Base-by-base conservation (phyloP, 2,329 filamentous ascomycete genomes). In the Verticillium alfalfae region DNA sequence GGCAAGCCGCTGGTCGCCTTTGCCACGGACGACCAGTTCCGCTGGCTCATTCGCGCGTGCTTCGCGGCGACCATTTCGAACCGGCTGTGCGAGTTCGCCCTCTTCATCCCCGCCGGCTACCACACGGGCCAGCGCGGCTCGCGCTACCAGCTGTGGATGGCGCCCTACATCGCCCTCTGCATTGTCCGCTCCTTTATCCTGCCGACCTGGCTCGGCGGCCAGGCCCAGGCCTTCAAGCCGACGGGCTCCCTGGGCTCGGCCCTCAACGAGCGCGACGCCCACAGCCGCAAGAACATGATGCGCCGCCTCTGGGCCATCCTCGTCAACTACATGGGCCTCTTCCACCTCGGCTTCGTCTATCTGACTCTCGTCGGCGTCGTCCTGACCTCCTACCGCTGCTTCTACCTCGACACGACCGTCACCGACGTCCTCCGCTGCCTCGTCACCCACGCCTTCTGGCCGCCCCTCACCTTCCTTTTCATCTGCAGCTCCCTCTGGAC, bases 391-490 rank as follows among this genome's bases (percentile, higher is more conserved):
- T 84, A 81, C 72, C 80, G 80, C 62, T 82, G 79, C 70, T 79
- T 83, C 66, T 71, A 73, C 38, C 72, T 72, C 64, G 74, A 76
- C 10, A 38, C 36, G 31, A 34, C 31, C 22, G 16, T 12, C 31
- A 22, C 55, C n/a, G 41, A 45, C 26, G 72, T 79, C n/a, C 73
- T 86, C 16, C 68, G 82, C 57, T 80, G 79, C 66, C 74, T 88
- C 4, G 69, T 88, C 49, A 86, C 84, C 0, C 84, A 87, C 69
- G 84, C 83, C 13, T 84, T 83, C 73, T 88, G 85, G 85, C 84
- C 84, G 6, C 85, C 85, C 0, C 67, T 87, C 54, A 81, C 83
- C 0, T 87, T 84, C 73, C 67, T 86, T 54, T 82, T 83, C 68
- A 78, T 83, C 57, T 80, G 79, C 74, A 80, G 75, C 58, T 82